These are phyloP conservation scores for Diplodia corticola DNA, from an alignment of 2,329 filamentous ascomycete species.

Conservation along the genomic window DNA sequence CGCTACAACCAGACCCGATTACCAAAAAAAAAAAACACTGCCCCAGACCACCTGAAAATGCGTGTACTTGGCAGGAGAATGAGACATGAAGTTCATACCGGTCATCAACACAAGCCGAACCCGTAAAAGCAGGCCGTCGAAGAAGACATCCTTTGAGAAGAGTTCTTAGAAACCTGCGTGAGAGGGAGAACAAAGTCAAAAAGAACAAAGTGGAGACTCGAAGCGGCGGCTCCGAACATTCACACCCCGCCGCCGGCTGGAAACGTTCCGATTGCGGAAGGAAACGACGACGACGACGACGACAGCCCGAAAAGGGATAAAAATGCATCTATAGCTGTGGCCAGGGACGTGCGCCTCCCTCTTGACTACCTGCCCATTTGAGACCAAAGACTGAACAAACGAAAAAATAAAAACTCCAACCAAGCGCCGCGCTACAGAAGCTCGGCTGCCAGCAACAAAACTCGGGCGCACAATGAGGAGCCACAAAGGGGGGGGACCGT, in stretches of 20 bases:
- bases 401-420: not conserved
- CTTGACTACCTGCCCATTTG: not conserved
- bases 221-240: not conserved
- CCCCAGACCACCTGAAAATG: not conserved
- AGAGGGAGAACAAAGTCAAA: not conserved
- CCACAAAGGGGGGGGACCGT: not conserved
- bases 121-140: not conserved
- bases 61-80: not conserved
- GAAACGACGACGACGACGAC: not conserved
- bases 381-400: not conserved
- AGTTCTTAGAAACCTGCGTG: not conserved
- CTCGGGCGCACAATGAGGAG: not conserved
- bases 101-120: not conserved
- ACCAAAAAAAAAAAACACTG: not conserved
- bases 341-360: not conserved
- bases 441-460: not conserved
- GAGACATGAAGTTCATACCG: not conserved
- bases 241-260: not conserved
- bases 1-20: not conserved
- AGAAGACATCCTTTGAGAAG: not conserved
- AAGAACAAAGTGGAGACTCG: not conserved
- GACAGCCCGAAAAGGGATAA: not conserved
- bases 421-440: not conserved
- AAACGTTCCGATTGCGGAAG: not conserved
- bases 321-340: conserved; percentile 1